Conservation (phyloP, 2,329 filamentous ascomycete genomes). For the Myriosclerotinia curreyana region DNA sequence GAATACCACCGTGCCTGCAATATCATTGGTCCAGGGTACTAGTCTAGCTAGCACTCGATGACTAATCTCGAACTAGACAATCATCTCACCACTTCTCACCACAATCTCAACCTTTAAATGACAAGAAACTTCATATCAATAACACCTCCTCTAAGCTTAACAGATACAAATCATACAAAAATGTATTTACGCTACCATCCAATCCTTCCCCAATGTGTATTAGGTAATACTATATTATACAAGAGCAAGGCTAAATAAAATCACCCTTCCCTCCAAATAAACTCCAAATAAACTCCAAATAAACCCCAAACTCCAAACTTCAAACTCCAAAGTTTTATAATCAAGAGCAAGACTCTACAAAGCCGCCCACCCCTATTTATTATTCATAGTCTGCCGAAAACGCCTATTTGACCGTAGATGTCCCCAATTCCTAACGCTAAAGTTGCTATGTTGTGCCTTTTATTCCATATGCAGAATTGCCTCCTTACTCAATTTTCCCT, state of each 20-base stretch:
- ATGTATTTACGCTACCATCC: background rate
- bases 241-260: background rate
- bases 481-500: background rate
- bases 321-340: background rate
- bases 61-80: too few species aligned
- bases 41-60: too few species aligned
- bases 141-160: background rate
- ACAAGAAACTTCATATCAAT: background rate
- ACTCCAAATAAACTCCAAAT: too few species aligned
- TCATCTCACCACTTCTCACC: background rate
- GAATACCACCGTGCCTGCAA: too few species aligned
- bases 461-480: background rate
- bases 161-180: background rate
- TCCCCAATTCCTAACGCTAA: constrained; percentile 12
- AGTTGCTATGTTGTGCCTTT: background rate
- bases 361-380: background rate
- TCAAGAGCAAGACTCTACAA: background rate
- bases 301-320: too few species aligned
- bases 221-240: background rate
- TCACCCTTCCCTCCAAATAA: too few species aligned
- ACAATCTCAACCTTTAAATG: background rate
- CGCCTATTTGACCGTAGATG: background rate
- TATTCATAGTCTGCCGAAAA: background rate
- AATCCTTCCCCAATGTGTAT: background rate
- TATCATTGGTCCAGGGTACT: too few species aligned